Evolutionary conservation across 75 land plant genomes (phyloP), one percentile per base, ranked within the genome.

Genomic region (Pinus albicaulis): DNA sequence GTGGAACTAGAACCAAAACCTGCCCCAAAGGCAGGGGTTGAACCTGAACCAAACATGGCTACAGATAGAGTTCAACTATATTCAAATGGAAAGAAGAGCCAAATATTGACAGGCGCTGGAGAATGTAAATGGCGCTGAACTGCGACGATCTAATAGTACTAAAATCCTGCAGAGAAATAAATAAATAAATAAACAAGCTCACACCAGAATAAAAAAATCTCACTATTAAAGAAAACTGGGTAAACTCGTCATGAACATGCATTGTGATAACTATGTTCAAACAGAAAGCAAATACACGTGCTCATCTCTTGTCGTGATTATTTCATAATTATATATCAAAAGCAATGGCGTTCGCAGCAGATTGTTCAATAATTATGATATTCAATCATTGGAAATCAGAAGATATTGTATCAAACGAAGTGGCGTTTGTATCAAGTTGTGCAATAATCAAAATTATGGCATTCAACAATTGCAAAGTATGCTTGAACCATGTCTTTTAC

Each of bases 11-110:
- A 77, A 15, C 26, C 75, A 52, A 79, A 72, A 3, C 74, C 78
- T 38, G 76, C 69, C 16, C 80, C 82, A 73, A 86, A 88, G 17
- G 86, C 76, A 58, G 89, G 74, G 31, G 80, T 76, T 19, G 82
- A 78, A 24, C 76, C 76, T 22, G 80, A 66, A n/a, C 70, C 75
- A 72, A 77, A 80, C 44, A 80, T n/a, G 76, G 78, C 53, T 48
- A 48, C 53, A 3, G 71, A 68, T 68, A n/a, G 71, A 68, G 4
- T 68, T 68, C n/a, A 17, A 38, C 53, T 38, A n/a, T 68, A 68
- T 41, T 38, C 22, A 11, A 68, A 68, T 44, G n/a, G 36, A 68
- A 68, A 68, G 53, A 48, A 48, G 48, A 68, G 41, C 71, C 52
- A 68, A 68, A 11, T 41, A 36, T 68, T 41, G 71, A 41, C 23